Base-by-base conservation (phyloP, 768 basidiomycete species). In the Brasilioporus rufonigricans region DNA sequence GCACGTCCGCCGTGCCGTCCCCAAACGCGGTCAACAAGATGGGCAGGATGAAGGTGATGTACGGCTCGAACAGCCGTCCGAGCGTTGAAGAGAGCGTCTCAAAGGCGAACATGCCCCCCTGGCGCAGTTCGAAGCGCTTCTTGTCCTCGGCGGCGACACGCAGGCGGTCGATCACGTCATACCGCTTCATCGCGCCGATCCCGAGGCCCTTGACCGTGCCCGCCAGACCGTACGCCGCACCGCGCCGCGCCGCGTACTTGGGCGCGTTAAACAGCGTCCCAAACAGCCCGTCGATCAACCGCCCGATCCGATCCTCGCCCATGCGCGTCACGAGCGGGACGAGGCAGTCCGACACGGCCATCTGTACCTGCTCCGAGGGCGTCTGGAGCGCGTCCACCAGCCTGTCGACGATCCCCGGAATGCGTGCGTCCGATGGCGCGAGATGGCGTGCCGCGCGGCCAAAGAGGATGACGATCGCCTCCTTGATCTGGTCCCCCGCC, bases 201-300 rank as follows among this genome's bases (percentile, higher is more conserved):
- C 97, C 97, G 1, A 86, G 81, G n/a, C 97, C 97, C 64, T 89
- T 91, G 66, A 98, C 79, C 40, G 92, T 82, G 26, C 97, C 97
- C 2, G 96, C 93, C 19, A 99, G 74, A 39, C 96, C 97, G 69
- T 98, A 98, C 1, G 96, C 95, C 1, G 96, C 95, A 31, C 97
- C 97, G n/a, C 96, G 83, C n/a, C 97, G 83, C 48, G 83, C 80
- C 11, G 92, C 96, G 65, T 99, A 98, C 68, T 94, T 98, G 9
- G 83, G 76, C 5, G 85, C 86, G 46, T 83, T 78, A 56, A 90
- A 84, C 18, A 98, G 77, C 32, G 93, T 87, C 12, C 83, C 78
- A 61, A 94, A 81, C 4, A 99, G 77, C 52, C 78, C 74, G 47
- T 92, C 89, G 43, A 93, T 80, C n/a, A 99, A 76, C 21, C 71